Conservation (phyloP, 2,329 filamentous ascomycete species). For the Ascochyta viciae-villosae region DNA sequence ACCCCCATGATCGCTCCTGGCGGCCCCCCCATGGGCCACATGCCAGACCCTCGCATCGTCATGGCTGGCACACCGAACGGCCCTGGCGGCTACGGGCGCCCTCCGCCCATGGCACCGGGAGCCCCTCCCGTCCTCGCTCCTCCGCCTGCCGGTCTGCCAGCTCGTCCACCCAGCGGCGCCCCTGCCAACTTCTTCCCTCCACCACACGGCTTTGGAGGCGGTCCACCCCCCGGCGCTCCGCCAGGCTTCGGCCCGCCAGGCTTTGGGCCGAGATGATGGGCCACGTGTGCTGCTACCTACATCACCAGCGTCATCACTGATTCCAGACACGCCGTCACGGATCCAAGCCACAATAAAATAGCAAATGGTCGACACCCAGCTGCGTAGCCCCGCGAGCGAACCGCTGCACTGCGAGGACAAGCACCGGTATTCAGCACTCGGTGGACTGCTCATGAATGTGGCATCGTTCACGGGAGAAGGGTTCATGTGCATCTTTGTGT, state of each 20-base stretch:
- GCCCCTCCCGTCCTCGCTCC: conserved; percentile 51
- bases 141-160: conserved; percentile 43
- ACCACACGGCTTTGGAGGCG: conserved; percentile 37
- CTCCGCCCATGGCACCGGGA: conserved; percentile 25
- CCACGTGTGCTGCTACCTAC: not conserved
- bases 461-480: too few relatives aligned
- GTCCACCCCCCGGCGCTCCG: conserved; percentile 17
- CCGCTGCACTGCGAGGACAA: not conserved
- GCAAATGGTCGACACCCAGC: not conserved
- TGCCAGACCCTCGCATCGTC: conserved; percentile 40
- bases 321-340: too few relatives aligned
- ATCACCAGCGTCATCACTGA: not conserved
- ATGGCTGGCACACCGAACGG: conserved; percentile 49
- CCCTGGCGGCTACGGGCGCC: conserved; percentile 48
- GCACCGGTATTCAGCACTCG: too few relatives aligned
- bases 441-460: too few relatives aligned
- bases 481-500: too few relatives aligned
- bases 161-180: conserved; percentile 73
- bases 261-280: conserved; percentile 15
- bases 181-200: conserved; percentile 45
- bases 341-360: not conserved
- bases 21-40: conserved; percentile 52
- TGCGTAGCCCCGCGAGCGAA: not conserved
- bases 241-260: conserved; percentile 25
- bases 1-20: conserved; percentile 25